These are phyloP conservation scores for Annona squamosa DNA, from an alignment of 164 flowering plant genomes.

Conservation along the genomic window DNA sequence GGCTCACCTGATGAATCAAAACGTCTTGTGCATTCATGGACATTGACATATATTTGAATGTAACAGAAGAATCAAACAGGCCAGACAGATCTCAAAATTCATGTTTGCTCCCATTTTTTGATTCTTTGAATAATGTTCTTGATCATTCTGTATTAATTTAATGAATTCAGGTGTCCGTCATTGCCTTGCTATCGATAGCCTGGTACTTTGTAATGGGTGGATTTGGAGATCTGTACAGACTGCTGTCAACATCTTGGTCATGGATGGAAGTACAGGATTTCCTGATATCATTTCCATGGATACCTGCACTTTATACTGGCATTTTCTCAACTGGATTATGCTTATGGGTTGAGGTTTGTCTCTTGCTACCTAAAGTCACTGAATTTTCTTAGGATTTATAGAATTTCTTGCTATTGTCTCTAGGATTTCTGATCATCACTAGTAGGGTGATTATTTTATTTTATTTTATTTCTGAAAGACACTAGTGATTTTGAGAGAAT, in stretches of 20 bases:
- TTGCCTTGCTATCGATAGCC: constrained; percentile 47
- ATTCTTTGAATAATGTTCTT: too few species aligned
- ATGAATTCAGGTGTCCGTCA: constrained; percentile 41
- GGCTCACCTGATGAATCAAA: neutral
- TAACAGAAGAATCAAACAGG: neutral
- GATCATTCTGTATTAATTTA: neutral
- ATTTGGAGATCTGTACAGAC: constrained; percentile 22
- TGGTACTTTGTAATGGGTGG: constrained; percentile 53
- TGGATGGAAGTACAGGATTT: constrained; percentile 38
- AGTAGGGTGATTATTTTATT: neutral
- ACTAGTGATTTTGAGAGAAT: neutral
- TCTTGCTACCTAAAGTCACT: neutral
- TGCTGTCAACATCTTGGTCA: constrained; percentile 41
- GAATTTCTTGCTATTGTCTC: neutral
- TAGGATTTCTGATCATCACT: neutral
- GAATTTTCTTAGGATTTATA: neutral
- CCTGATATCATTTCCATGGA: constrained; percentile 66
- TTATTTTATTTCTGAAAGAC: too few species aligned
- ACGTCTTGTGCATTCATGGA: neutral
- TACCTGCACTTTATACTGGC: constrained; percentile 83
- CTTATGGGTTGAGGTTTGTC: constrained; percentile 79
- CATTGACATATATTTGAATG: neutral
- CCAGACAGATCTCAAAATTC: neutral
- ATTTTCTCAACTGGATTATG: constrained; percentile 70
- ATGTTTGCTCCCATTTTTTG: neutral